Evolutionary conservation across 2,329 filamentous ascomycete species (phyloP).

Genomic region (Lecanicillium sp.): DNA sequence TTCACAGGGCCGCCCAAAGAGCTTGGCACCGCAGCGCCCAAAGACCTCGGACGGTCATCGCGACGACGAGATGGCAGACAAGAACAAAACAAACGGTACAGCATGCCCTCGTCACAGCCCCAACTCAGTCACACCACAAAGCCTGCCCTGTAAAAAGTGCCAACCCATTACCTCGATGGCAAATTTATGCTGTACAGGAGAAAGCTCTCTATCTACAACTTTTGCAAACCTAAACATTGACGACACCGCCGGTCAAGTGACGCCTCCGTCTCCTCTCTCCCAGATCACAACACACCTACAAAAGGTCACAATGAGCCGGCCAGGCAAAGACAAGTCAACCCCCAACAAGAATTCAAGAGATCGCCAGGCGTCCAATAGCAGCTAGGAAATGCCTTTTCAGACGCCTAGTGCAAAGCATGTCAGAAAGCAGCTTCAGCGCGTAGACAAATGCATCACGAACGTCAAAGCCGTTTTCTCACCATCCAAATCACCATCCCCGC

Average conservation of each 20-base stretch:
- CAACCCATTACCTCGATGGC: slow-evolving; percentile 18
- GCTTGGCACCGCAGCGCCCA: slow-evolving; percentile 24
- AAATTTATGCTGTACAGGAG: slow-evolving; percentile 23
- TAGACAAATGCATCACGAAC: slow-evolving; percentile 23
- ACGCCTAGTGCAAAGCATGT: slow-evolving; percentile 22
- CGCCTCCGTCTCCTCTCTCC: slow-evolving; percentile 15
- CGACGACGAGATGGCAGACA: slow-evolving; percentile 29
- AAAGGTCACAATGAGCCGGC: slow-evolving; percentile 20
- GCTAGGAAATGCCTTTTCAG: slow-evolving; percentile 24
- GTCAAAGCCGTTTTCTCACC: slow-evolving; percentile 28
- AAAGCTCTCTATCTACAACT: slow-evolving; percentile 33
- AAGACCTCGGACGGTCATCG: slow-evolving; percentile 32
- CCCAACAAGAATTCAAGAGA: too few species aligned
- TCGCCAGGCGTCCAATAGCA: slow-evolving; percentile 13
- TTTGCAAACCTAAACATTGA: slow-evolving; percentile 32
- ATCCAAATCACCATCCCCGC: slow-evolving; percentile 33
- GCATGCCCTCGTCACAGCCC: slow-evolving; percentile 9
- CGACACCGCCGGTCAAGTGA: slow-evolving; percentile 38
- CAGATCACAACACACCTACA: slow-evolving; percentile 14
- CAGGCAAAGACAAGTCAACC: slow-evolving; percentile 13
- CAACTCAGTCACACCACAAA: slow-evolving; percentile 7
- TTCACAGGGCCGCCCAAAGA: slow-evolving; percentile 37
- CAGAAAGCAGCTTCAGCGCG: slow-evolving; percentile 21
- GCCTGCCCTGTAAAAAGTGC: slow-evolving; percentile 18
- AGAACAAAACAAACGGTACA: slow-evolving; percentile 27